phyloP scores from a whole-genome alignment of 2,329 filamentous ascomycete species.

The Trichoderma asperellum region DNA sequence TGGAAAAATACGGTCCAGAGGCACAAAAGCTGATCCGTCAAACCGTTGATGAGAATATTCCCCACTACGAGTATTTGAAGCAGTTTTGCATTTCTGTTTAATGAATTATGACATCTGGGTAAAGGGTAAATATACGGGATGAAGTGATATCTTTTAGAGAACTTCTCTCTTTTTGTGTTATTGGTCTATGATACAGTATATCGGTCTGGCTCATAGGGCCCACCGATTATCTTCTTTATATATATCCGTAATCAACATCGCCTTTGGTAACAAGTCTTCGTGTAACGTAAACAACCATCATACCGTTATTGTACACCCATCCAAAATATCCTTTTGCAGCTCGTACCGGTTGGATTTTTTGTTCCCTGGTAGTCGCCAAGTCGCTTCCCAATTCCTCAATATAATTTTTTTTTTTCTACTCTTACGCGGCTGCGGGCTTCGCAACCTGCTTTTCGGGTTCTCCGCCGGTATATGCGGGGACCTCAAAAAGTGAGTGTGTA shows the following conservation, averaged over 20 bases:
- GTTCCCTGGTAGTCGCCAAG: neutral
- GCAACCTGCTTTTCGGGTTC: neutral
- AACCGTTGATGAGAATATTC: slow-evolving; percentile 71
- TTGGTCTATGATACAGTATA: slow-evolving; percentile 24
- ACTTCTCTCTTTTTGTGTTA: neutral
- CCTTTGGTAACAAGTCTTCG: slow-evolving; percentile 13
- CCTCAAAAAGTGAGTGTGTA: slow-evolving; percentile 49
- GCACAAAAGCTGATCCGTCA: slow-evolving; percentile 70
- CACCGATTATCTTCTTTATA: slow-evolving; percentile 6
- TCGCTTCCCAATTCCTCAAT: neutral
- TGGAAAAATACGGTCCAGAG: slow-evolving; percentile 72
- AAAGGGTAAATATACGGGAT: neutral
- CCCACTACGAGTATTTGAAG: slow-evolving; percentile 81
- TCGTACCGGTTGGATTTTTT: neutral
- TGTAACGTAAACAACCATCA: neutral
- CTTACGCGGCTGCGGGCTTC: slow-evolving; percentile 3
- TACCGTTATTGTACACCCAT: slow-evolving; percentile 21
- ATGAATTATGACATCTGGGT: neutral
- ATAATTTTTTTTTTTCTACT: neutral
- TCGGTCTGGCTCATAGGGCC: slow-evolving; percentile 7
- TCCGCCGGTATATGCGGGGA: slow-evolving; percentile 31
- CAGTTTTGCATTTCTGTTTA: slow-evolving; percentile 70
- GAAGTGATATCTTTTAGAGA: neutral
- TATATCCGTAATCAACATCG: slow-evolving; percentile 17
- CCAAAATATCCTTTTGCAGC: neutral